Evolutionary conservation across 176 grass and related monocot genomes (phyloP).

Genomic region (Tillandsia fasciculata): DNA sequence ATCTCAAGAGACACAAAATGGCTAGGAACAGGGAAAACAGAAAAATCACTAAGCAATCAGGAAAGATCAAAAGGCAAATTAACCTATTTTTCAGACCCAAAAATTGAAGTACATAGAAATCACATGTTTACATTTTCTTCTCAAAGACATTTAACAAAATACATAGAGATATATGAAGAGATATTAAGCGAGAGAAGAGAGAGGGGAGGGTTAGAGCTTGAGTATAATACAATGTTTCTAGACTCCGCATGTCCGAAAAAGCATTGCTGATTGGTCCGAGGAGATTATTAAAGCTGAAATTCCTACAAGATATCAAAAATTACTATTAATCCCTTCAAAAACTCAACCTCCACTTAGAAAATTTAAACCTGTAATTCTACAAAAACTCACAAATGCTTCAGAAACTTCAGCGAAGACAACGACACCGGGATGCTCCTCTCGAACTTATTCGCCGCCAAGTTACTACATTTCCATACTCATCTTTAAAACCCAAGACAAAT

Average conservation of each 20-base stretch:
- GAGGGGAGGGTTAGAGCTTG: not conserved
- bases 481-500: conserved; percentile 11
- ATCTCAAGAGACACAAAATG: conserved; percentile 5
- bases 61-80: conserved; percentile 1
- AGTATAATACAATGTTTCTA: conserved; percentile 53
- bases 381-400: conserved; percentile 66
- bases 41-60: not conserved
- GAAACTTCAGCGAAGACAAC: conserved; percentile 47
- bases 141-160: conserved; percentile 18
- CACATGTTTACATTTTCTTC: not conserved
- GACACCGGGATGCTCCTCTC: conserved; percentile 53
- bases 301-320: conserved; percentile 31
- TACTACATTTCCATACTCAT: conserved; percentile 28
- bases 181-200: conserved; percentile 10
- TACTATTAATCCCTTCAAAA: conserved; percentile 8
- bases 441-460: conserved; percentile 62
- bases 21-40: not conserved
- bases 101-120: not conserved
- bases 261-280: conserved; percentile 66
- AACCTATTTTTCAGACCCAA: not conserved
- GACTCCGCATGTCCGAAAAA: conserved; percentile 52
- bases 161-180: not conserved
- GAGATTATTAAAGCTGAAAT: conserved; percentile 70
- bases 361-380: not conserved
- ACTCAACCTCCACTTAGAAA: not conserved